phyloP scores from a whole-genome alignment of 495 filamentous ascomycete species.

The Penicillium dipodomyicola region DNA sequence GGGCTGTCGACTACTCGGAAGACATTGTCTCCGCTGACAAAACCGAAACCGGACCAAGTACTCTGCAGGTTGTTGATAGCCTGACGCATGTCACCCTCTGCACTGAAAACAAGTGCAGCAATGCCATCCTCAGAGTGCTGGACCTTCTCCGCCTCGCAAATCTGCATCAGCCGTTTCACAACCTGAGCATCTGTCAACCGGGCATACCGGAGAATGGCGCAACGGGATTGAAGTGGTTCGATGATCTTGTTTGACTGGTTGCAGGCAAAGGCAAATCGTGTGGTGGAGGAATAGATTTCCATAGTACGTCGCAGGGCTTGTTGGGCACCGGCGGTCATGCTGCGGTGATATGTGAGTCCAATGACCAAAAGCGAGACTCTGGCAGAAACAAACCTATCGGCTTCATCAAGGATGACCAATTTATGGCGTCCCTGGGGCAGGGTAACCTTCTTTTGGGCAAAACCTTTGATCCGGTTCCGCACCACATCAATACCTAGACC shows the following conservation, averaged over 20 bases:
- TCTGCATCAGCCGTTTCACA: slow-evolving; percentile 83
- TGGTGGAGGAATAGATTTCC: slow-evolving; percentile 98
- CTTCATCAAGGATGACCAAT: slow-evolving; percentile 95
- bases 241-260: slow-evolving; percentile 99
- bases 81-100: slow-evolving; percentile 98
- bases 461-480: slow-evolving; percentile 96
- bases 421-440: slow-evolving; percentile 89
- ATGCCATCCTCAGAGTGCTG: slow-evolving; percentile 91
- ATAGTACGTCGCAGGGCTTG: slow-evolving; percentile 95
- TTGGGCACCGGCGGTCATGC: slow-evolving; percentile 95
- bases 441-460: slow-evolving; percentile 99
- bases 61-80: slow-evolving; percentile 99
- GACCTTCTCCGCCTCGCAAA: slow-evolving; percentile 83
- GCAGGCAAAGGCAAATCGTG: slow-evolving; percentile 96
- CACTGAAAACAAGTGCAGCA: slow-evolving; percentile 92
- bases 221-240: slow-evolving; percentile 93
- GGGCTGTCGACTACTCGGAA: slow-evolving; percentile 97
- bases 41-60: slow-evolving; percentile 92
- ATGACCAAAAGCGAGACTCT: not conserved
- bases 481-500: slow-evolving; percentile 87
- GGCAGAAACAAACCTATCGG: slow-evolving; percentile 61
- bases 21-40: slow-evolving; percentile 96
- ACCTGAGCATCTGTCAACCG: slow-evolving; percentile 90
- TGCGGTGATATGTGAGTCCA: slow-evolving; percentile 19
- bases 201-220: slow-evolving; percentile 92